Percentiles rank a stretch among this genome's conserved stretches.
Evolutionary conservation across 2,329 filamentous ascomycete species (phyloP).

Genomic region (Epichloe uncinata): DNA sequence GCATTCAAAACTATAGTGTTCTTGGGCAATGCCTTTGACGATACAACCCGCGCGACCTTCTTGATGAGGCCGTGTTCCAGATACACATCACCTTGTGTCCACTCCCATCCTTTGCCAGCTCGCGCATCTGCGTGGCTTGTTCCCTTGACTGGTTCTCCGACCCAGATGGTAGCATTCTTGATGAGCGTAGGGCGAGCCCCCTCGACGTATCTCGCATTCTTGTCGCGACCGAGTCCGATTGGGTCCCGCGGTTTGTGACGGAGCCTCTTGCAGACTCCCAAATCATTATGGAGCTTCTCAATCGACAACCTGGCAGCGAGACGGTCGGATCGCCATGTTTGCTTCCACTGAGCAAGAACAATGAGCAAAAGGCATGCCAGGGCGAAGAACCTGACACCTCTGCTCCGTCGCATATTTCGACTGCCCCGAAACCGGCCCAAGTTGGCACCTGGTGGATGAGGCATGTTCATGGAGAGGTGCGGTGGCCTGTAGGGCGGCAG

Average conservation of each 20-base stretch:
- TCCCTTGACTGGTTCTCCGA: conserved; percentile 44
- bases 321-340: conserved; percentile 19
- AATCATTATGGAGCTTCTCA: conserved; percentile 38
- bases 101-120: conserved; percentile 45
- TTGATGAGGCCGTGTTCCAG: conserved; percentile 49
- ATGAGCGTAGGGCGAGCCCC: conserved; percentile 48
- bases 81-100: conserved; percentile 45
- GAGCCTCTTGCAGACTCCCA: conserved; percentile 42
- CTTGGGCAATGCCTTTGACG: conserved; percentile 26
- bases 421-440: conserved; percentile 10
- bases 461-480: conserved; percentile 10
- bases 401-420: conserved; percentile 27
- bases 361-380: conserved; percentile 37
- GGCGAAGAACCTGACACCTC: conserved; percentile 28
- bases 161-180: conserved; percentile 53
- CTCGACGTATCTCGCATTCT: conserved; percentile 47
- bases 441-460: background rate
- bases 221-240: conserved; percentile 39
- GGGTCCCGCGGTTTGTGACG: conserved; percentile 41
- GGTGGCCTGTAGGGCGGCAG: conserved; percentile 31
- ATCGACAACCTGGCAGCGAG: conserved; percentile 31
- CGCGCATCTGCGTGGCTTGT: conserved; percentile 38
- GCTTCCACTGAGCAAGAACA: conserved; percentile 34
- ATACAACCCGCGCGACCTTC: conserved; percentile 34
- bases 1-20: conserved; percentile 43